Evolutionary conservation across 1,139 yeast species (phyloP), one percentile per base, ranked within the genome.

Genomic region (Scheffersomyces cryptocercus): DNA sequence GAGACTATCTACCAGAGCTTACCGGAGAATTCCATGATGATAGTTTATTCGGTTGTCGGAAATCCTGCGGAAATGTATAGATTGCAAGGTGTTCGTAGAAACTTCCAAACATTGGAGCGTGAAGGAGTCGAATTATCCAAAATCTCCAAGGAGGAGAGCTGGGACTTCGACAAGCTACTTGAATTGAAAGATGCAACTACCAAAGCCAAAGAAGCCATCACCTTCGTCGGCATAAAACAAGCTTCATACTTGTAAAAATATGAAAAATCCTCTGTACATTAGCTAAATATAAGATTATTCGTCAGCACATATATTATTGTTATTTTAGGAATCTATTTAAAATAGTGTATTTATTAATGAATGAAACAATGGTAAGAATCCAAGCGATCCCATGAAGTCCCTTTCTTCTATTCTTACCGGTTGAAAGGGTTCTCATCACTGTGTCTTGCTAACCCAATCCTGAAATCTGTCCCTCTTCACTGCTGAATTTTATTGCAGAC

Each of bases 41-140:
- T 89, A 0, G 59, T 90, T 1, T 70, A 81, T 54, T 75, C 89
- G 0, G 88, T 86, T 1, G 70, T 78, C 43, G 90, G 91, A 2
- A 79, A 82, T 52, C 81, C 85, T 3, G 59, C 72, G 14, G 77
- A 71, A 37, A 74, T 84, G 79, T 59, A 64, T 12, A 61, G 68
- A 38, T 65, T 88, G 38, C 81, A 77, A 47, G 56, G 56, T 10
- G 51, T 71, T 8, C 77, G 67, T 40, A 54, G 61, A 15, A 53
- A 55, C 48, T 79, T 64, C 59, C 75, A 70, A 50, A 56, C 46
- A 29, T 49, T 53, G 47, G 52, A 79, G 64, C 50, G 78, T 58
- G 65, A 65, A 52, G 61, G 75, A 52, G 54, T 47, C 12, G 53
- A 74, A 65, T 46, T 73, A 56, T 43, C 73, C 63, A 64, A 69